Evolutionary conservation across 2,329 filamentous ascomycete genomes (phyloP), one percentile per base, ranked within the genome.

Genomic region (Colletotrichum magnum): DNA sequence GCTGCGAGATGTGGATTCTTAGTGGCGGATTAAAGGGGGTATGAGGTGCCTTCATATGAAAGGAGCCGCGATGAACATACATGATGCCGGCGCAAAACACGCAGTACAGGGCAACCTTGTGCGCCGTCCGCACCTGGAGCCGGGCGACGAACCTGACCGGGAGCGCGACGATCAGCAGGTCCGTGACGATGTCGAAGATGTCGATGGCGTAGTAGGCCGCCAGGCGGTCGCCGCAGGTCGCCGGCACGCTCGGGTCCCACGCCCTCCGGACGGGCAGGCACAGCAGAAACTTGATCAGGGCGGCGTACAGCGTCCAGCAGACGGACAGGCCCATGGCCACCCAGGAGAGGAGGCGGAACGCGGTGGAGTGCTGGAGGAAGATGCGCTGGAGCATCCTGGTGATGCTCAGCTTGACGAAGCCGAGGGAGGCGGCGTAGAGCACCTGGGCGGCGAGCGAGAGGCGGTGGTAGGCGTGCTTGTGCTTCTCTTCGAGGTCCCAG

Each of bases 181-280:
- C 72, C 3, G 72, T 73, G 13, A 74, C 56, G n/a, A 74, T 74
- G 43, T 74, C 72, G 26, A 74, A 61, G 32, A 74, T 71, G 12
- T 59, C 70, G 15, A 72, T 58, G 7, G 68, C 65, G n/a, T 64
- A 59, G 58, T 68, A 74, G 9, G 70, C 65, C 6, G 58, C 16
- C 3, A 43, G 69, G 18, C 62, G 48, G 13, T 73, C 66, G 6
- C 72, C 71, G 50, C 71, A 74, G n/a, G 43, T 59, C 12, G 21
- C 36, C 26, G 26, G 28, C 2, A 59, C 16, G 18, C 18, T 50
- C 4, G 47, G 26, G 47, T 60, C 47, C 79, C 79, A 81, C 51
- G 75, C 78, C 56, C 74, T 77, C 13, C 74, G 73, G 48, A 81
- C 74, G 2, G 80, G 80, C n/a, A 66, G 73, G 64, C 80, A 82